These are phyloP conservation scores for Cercospora nicotianae DNA, from an alignment of 2,329 filamentous ascomycete species.

Conservation along the genomic window DNA sequence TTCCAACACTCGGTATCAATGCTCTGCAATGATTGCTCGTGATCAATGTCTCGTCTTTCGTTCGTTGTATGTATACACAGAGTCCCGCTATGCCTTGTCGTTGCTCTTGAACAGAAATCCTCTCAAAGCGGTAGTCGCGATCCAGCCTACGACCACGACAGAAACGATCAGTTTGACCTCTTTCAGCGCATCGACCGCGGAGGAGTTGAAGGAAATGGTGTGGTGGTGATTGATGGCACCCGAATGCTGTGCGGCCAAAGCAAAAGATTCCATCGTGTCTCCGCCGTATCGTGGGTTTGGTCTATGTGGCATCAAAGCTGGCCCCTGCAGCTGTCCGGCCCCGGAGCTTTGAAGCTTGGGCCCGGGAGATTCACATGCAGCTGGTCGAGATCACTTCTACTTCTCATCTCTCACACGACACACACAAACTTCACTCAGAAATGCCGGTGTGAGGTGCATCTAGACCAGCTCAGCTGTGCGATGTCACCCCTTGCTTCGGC, in stretches of 20 bases:
- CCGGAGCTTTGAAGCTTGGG: constrained; percentile 11
- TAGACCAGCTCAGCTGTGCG: not conserved
- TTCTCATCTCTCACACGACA: not conserved
- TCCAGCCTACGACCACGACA: constrained; percentile 46
- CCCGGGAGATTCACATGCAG: not conserved
- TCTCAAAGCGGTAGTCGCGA: constrained; percentile 33
- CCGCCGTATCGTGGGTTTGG: not conserved
- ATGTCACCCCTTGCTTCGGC: not conserved
- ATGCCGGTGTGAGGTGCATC: not conserved
- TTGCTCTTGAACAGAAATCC: constrained; percentile 24
- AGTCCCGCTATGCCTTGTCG: constrained; percentile 11
- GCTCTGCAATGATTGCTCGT: not conserved
- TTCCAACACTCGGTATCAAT: not conserved
- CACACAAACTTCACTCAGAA: not conserved
- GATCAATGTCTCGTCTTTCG: not conserved
- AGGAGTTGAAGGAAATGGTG: constrained; percentile 53
- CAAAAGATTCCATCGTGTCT: constrained; percentile 37
- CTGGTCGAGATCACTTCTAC: not conserved
- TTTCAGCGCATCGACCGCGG: constrained; percentile 50
- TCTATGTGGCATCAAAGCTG: constrained; percentile 10
- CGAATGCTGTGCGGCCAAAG: constrained; percentile 36
- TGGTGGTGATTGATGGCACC: constrained; percentile 48
- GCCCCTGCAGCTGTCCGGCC: constrained; percentile 3
- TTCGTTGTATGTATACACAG: not conserved
- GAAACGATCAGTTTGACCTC: constrained; percentile 54